phyloP scores from a whole-genome alignment of 2,329 filamentous ascomycete species.

The Cordyceps farinosa region DNA sequence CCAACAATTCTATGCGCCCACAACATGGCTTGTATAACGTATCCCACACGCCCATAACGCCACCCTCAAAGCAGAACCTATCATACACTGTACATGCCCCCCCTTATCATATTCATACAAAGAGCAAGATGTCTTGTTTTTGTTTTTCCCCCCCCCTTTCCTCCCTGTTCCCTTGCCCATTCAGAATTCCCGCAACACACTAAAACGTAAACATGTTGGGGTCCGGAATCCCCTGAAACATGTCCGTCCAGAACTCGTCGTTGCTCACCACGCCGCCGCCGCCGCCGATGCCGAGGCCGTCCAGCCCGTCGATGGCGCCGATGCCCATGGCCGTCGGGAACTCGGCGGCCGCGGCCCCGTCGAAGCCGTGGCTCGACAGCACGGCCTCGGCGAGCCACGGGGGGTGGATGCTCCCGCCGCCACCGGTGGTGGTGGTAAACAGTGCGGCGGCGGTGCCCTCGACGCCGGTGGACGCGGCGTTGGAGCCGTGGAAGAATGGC shows the following conservation, averaged over 20 bases:
- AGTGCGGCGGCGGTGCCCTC: conserved; percentile 5
- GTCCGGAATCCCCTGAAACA: conserved; percentile 35
- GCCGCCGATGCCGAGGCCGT: neutral
- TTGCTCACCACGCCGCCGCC: conserved; percentile 29
- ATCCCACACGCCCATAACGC: no score
- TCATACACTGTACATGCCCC: no score
- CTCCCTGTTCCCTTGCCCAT: no score
- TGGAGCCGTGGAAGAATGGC: neutral
- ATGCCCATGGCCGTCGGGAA: conserved; percentile 11
- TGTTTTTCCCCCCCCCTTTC: no score
- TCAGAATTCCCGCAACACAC: neutral
- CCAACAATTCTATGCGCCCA: no score
- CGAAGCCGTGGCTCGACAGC: neutral
- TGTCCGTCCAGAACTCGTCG: conserved; percentile 39
- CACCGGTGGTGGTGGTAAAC: conserved; percentile 11
- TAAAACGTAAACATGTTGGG: conserved; percentile 35
- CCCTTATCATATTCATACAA: no score
- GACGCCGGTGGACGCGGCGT: neutral
- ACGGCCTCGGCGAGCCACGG: conserved; percentile 17
- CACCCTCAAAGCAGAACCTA: no score
- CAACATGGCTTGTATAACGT: no score
- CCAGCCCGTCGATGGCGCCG: neutral
- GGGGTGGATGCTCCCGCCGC: conserved; percentile 3
- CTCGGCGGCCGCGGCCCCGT: neutral
- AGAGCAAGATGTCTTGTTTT: no score